Percentiles rank a stretch among this genome's conserved stretches.
These are phyloP conservation scores for Grosmannia serpens DNA, from an alignment of 2,329 filamentous ascomycete genomes.

Conservation along the genomic window DNA sequence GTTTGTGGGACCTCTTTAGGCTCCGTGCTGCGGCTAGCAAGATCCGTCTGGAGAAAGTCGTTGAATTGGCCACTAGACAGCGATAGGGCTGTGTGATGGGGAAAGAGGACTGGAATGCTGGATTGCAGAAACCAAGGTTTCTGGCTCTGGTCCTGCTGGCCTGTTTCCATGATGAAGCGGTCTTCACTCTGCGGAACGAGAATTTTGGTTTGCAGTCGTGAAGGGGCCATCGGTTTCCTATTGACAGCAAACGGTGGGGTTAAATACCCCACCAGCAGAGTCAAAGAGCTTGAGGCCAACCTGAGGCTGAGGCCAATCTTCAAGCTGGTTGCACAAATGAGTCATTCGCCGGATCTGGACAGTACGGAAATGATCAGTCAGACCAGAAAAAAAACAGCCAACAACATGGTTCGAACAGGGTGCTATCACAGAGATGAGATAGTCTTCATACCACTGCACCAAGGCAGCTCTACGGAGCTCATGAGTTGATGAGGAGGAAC, in stretches of 20 bases:
- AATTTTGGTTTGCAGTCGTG: neutral
- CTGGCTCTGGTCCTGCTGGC: neutral
- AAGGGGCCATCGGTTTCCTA: neutral
- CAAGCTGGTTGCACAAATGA: neutral
- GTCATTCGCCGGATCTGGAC: neutral
- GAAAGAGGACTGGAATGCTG: conserved; percentile 26
- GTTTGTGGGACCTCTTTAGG: neutral
- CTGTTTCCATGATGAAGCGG: neutral
- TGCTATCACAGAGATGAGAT: neutral
- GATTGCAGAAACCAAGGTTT: conserved; percentile 28
- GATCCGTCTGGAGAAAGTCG: conserved; percentile 15
- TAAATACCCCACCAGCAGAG: neutral
- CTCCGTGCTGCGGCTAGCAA: conserved; percentile 1
- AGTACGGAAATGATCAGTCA: neutral
- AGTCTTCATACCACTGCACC: neutral
- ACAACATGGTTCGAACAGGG: neutral
- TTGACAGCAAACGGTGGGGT: neutral
- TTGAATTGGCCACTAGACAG: conserved; percentile 22
- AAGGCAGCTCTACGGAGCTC: neutral
- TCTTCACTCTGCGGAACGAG: too few relatives aligned
- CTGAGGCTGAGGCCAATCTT: neutral
- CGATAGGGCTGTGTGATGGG: conserved; percentile 23
- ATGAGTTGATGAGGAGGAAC: neutral
- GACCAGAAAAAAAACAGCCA: neutral
- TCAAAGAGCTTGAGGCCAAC: neutral